Evolutionary conservation across 139 green algal genomes (phyloP).

Genomic region (Zygnema cylindricum): DNA sequence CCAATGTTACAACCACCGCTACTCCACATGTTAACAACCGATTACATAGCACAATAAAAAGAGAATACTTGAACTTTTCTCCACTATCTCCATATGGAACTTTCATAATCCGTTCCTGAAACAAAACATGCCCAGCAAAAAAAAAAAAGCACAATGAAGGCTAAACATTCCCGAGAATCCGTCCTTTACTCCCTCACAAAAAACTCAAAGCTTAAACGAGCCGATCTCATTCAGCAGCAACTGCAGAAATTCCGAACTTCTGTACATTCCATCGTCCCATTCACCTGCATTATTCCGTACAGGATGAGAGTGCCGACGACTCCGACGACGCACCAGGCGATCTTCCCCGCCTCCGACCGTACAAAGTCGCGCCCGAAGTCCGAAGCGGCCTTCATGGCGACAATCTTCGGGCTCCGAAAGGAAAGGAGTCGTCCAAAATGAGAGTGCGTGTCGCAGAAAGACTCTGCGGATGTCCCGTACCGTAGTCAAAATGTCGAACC

Average conservation of each 20-base stretch:
- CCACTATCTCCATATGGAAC: slow-evolving; percentile 60
- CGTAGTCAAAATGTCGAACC: too few relatives aligned
- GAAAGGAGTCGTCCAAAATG: too few relatives aligned
- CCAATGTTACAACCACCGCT: slow-evolving; percentile 59
- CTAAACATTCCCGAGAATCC: too few relatives aligned
- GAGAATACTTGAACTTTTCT: slow-evolving; percentile 85
- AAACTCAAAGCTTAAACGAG: too few relatives aligned
- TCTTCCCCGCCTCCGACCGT: slow-evolving; percentile 31
- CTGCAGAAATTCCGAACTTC: too few relatives aligned
- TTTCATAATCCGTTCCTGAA: slow-evolving; percentile 94
- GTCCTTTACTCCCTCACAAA: too few relatives aligned
- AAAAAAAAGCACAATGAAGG: too few relatives aligned
- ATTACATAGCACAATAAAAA: slow-evolving; percentile 97
- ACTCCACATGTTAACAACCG: slow-evolving; percentile 78
- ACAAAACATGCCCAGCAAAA: too few relatives aligned
- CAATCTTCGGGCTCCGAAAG: neutral
- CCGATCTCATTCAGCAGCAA: too few relatives aligned
- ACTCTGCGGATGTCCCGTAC: too few relatives aligned
- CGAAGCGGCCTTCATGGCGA: neutral
- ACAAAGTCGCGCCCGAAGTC: slow-evolving; percentile 16
- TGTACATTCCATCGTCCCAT: too few relatives aligned
- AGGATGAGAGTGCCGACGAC: slow-evolving; percentile 79
- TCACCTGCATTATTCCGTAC: slow-evolving; percentile 83
- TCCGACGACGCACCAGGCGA: slow-evolving; percentile 50
- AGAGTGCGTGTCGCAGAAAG: too few relatives aligned